These are phyloP conservation scores for Triticum turgidum DNA, from an alignment of 176 grass and related monocot genomes.

Conservation along the genomic window DNA sequence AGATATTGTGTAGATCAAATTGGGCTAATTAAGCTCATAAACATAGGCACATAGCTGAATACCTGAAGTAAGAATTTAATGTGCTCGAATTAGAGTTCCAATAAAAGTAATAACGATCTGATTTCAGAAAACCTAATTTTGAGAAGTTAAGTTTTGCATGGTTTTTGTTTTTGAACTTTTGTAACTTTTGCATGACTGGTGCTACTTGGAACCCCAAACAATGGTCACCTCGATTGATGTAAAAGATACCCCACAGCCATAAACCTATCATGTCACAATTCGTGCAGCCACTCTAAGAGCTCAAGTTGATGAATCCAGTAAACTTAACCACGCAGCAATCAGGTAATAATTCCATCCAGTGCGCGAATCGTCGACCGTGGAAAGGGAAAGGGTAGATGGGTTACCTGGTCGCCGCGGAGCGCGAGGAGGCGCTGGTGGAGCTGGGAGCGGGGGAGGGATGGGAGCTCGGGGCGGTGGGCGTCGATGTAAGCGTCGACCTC, in stretches of 20 bases:
- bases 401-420: constrained; percentile 49
- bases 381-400: background rate
- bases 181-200: background rate
- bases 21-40: background rate
- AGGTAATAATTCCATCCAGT: background rate
- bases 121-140: background rate
- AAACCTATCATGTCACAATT: background rate
- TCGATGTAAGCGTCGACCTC: constrained; percentile 81
- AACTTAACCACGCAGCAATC: background rate
- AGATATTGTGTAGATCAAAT: background rate
- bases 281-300: background rate
- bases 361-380: background rate
- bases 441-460: constrained; percentile 57
- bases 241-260: background rate
- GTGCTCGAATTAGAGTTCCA: background rate
- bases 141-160: background rate
- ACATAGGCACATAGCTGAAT: background rate
- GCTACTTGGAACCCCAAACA: background rate
- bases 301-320: background rate
- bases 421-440: constrained; percentile 70
- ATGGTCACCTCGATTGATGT: background rate
- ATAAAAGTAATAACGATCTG: background rate
- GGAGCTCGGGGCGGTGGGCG: constrained; percentile 41
- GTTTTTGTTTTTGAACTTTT: background rate
- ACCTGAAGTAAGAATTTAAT: background rate